Conservation (phyloP, 2,329 filamentous ascomycete genomes). For the Penicillium sp. region DNA sequence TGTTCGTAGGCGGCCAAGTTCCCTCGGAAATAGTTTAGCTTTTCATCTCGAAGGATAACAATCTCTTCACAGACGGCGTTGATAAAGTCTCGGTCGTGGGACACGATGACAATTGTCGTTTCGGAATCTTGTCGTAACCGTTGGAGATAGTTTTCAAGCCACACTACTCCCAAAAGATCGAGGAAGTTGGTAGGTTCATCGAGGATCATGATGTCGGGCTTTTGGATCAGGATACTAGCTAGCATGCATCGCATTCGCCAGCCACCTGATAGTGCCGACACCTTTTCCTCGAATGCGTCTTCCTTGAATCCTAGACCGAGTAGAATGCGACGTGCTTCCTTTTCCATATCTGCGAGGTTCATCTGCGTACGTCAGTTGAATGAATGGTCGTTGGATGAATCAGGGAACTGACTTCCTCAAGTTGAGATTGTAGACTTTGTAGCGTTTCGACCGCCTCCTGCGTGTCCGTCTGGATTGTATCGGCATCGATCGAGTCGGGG, state of each 20-base stretch:
- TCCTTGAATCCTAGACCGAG: constrained; percentile 68
- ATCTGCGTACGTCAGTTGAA: constrained; percentile 27
- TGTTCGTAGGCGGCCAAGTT: constrained; percentile 68
- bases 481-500: constrained; percentile 54
- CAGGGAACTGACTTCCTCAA: constrained; percentile 53
- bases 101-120: constrained; percentile 70
- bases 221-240: constrained; percentile 63
- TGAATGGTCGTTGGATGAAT: neutral
- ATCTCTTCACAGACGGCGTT: constrained; percentile 71
- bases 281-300: constrained; percentile 54
- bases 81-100: constrained; percentile 78
- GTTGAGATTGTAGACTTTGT: constrained; percentile 61
- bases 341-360: constrained; percentile 60
- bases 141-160: constrained; percentile 70
- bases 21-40: constrained; percentile 69
- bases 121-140: constrained; percentile 50
- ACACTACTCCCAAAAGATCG: constrained; percentile 76
- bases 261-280: constrained; percentile 68
- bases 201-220: constrained; percentile 71
- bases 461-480: constrained; percentile 59
- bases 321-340: constrained; percentile 62
- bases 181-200: constrained; percentile 88
- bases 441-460: constrained; percentile 67
- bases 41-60: constrained; percentile 68
- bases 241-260: constrained; percentile 68